A percentile compares a stretch with the other conserved stretches of the same genome.
Conservation (phyloP, 1,284 basidiomycete species). For the Fomitopsis palustris region DNA sequence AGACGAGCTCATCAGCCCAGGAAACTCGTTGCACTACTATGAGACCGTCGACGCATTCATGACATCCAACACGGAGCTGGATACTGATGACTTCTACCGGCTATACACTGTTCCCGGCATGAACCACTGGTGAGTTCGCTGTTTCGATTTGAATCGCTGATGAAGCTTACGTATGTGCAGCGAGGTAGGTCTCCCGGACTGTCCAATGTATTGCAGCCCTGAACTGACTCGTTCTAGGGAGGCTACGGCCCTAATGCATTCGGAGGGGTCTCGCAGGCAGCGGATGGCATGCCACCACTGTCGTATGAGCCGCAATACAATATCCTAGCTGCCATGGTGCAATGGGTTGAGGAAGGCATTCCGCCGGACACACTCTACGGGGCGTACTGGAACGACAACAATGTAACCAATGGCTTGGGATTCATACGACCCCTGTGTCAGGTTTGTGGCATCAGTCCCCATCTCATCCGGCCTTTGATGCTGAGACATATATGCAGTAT, state of each 20-base stretch:
- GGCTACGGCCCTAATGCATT: conserved; percentile 25
- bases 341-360: conserved; percentile 37
- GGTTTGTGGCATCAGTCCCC: conserved; percentile 17
- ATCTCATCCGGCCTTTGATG: too few relatives aligned
- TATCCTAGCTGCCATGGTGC: conserved; percentile 34
- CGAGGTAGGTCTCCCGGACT: background rate
- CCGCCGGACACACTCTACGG: conserved; percentile 32
- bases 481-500: too few relatives aligned
- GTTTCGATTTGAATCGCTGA: too few relatives aligned
- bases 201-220: background rate
- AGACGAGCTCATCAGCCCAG: conserved; percentile 33
- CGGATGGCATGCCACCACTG: conserved; percentile 19
- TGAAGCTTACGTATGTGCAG: too few relatives aligned
- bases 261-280: conserved; percentile 21
- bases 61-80: conserved; percentile 15
- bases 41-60: conserved; percentile 28
- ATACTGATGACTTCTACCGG: conserved; percentile 33
- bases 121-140: conserved; percentile 31
- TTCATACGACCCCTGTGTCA: conserved; percentile 24
- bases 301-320: conserved; percentile 29
- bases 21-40: conserved; percentile 33
- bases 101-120: conserved; percentile 40
- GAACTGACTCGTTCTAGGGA: conserved; percentile 9
- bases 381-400: conserved; percentile 19
- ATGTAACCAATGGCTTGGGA: conserved; percentile 18